These are phyloP conservation scores for Mariannaea elegans DNA, from an alignment of 2,329 filamentous ascomycete genomes.

Conservation along the genomic window DNA sequence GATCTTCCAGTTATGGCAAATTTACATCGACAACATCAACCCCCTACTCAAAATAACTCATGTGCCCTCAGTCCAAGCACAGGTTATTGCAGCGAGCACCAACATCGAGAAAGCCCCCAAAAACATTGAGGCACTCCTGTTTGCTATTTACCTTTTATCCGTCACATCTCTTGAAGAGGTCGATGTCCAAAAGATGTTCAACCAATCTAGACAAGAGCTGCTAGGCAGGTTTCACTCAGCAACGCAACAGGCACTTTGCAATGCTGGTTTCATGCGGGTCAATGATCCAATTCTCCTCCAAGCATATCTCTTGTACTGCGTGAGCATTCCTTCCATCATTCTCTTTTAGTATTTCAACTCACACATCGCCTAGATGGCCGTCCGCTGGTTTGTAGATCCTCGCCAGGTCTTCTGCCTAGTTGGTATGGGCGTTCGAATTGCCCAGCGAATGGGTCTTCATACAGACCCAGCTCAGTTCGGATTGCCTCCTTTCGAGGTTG, in stretches of 20 bases:
- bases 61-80: slow-evolving; percentile 70
- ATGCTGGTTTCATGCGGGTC: slow-evolving; percentile 72
- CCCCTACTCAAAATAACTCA: slow-evolving; percentile 75
- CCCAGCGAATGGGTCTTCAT: slow-evolving; percentile 74
- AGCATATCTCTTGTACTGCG: slow-evolving; percentile 73
- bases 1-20: slow-evolving; percentile 73
- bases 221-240: slow-evolving; percentile 64
- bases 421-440: slow-evolving; percentile 72
- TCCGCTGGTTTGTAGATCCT: slow-evolving; percentile 68
- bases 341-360: neutral
- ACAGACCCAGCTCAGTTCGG: slow-evolving; percentile 65
- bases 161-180: slow-evolving; percentile 66
- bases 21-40: slow-evolving; percentile 75
- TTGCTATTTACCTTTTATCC: slow-evolving; percentile 69
- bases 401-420: slow-evolving; percentile 59
- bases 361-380: slow-evolving; percentile 44
- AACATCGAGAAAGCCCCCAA: slow-evolving; percentile 63
- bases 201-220: slow-evolving; percentile 60
- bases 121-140: slow-evolving; percentile 73
- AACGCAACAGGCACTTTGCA: slow-evolving; percentile 71
- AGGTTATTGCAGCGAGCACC: slow-evolving; percentile 69
- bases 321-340: slow-evolving; percentile 48
- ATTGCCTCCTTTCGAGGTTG: slow-evolving; percentile 68
- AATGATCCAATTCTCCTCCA: slow-evolving; percentile 73
- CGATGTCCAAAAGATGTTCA: slow-evolving; percentile 63